These are phyloP conservation scores for Eucalyptus caleyi DNA, from an alignment of 345 rosid species.

Conservation along the genomic window DNA sequence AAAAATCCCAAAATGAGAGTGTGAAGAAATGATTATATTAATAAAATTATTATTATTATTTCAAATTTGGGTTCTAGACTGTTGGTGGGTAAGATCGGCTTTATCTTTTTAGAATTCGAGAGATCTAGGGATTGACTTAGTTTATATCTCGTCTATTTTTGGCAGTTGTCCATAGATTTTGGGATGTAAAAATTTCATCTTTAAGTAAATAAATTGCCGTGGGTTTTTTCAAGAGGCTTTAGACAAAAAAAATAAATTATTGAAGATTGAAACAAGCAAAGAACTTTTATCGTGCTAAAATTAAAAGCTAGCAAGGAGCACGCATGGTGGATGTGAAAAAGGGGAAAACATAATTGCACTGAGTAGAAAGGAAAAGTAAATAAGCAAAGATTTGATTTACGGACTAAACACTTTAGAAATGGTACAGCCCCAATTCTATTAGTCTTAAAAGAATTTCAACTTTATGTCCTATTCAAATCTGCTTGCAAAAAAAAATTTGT, in stretches of 20 bases:
- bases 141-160: not conserved
- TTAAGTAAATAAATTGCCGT: not conserved
- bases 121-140: not conserved
- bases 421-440: too few relatives aligned
- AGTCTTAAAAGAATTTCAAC: too few relatives aligned
- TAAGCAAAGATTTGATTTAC: not conserved
- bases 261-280: not conserved
- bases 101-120: not conserved
- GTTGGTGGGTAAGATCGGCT: not conserved
- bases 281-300: not conserved
- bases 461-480: not conserved
- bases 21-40: too few relatives aligned
- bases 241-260: too few relatives aligned
- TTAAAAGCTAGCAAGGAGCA: not conserved
- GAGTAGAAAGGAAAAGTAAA: not conserved
- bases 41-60: not conserved
- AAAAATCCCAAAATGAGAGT: not conserved
- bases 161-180: not conserved
- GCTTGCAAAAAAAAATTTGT: too few relatives aligned
- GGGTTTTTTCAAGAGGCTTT: not conserved
- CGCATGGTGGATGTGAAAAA: not conserved
- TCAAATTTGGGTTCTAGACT: not conserved
- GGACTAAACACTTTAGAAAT: too few relatives aligned
- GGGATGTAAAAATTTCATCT: not conserved
- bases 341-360: not conserved